These are phyloP conservation scores for Alnus glutinosa DNA, from an alignment of 306 rosid genomes.

Conservation along the genomic window DNA sequence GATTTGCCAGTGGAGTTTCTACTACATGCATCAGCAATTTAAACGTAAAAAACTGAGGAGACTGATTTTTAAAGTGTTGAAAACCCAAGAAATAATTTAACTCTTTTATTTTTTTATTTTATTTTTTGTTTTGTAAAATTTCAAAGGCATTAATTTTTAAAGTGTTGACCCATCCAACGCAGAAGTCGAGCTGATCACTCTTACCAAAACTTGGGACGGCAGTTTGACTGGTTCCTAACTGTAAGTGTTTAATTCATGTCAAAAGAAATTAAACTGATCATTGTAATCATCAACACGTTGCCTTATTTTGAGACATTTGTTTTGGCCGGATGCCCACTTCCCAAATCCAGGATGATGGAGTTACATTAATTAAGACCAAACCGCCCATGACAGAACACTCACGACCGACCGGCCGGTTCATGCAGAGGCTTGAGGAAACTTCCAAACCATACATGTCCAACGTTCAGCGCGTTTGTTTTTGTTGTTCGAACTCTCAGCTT, in stretches of 20 bases:
- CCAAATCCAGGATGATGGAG: background rate
- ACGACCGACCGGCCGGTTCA: background rate
- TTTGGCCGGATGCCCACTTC: background rate
- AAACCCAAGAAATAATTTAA: no score
- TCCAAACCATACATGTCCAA: constrained; percentile 5
- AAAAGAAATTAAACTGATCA: no score
- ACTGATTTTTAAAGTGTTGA: no score
- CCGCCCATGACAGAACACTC: background rate
- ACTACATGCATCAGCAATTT: no score
- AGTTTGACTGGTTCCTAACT: background rate
- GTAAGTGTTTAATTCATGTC: background rate
- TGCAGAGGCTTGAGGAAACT: background rate
- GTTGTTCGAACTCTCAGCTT: no score
- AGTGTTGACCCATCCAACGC: no score
- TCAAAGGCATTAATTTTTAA: no score
- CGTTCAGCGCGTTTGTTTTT: background rate
- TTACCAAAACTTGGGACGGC: background rate
- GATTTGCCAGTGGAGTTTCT: no score
- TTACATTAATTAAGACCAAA: background rate
- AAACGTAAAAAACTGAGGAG: no score
- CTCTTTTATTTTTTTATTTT: no score
- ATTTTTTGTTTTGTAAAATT: no score
- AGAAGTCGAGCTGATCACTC: background rate
- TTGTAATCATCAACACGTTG: background rate
- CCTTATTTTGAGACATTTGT: background rate